Base-by-base conservation (phyloP, 352 stramenopile species). In the Peronospora tabacina region DNA sequence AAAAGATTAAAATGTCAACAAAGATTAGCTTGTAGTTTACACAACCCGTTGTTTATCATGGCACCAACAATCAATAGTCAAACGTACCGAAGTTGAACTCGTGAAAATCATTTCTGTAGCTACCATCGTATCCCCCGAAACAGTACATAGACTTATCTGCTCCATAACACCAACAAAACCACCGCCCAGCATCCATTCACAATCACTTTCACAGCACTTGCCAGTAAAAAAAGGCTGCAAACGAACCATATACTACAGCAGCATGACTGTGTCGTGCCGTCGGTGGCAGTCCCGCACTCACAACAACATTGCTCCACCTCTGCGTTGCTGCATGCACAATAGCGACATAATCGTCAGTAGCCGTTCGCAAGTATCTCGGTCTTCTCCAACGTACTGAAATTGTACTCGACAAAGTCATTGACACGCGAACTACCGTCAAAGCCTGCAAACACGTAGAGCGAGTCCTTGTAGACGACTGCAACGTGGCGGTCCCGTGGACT, bases 331-430 rank as follows among this genome's bases (percentile, higher is more conserved):
- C 1, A 55, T 32, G 22, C 7, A n/a, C 5, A 10, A 50, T 0
- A 19, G 49, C 11, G 19, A 29, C 30, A 48, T 12, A 57, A 45
- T 2, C 26, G 11, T 58, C 24, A 58, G 3, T 34, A 55, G 49
- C 8, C 6, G 42, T 12, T 29, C 35, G 48, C 13, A 54, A 32
- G 20, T 26, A 26, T 33, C 30, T 15, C 38, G 19, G 40, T 10
- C 15, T 33, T 20, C 4, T 11, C 0, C n/a, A n/a, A 71, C 64
- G 28, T 80, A 96, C 81, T 58, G 55, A 98, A 97, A 60, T 95
- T 90, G 65, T 94, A 98, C 53, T 95, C 79, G 63, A 97, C 85
- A 66, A 98, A 97, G 55, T 97, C 90, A 59, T 97, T 98, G 24
- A 97, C 84, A 20, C 94, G 80, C 44, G 76, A 85, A 52, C 72